Percentiles rank a stretch among this genome's conserved stretches.
These are phyloP conservation scores for Borealophlyctis nickersoniae DNA, from an alignment of 192 early-diverging fungal genomes.

Conservation along the genomic window DNA sequence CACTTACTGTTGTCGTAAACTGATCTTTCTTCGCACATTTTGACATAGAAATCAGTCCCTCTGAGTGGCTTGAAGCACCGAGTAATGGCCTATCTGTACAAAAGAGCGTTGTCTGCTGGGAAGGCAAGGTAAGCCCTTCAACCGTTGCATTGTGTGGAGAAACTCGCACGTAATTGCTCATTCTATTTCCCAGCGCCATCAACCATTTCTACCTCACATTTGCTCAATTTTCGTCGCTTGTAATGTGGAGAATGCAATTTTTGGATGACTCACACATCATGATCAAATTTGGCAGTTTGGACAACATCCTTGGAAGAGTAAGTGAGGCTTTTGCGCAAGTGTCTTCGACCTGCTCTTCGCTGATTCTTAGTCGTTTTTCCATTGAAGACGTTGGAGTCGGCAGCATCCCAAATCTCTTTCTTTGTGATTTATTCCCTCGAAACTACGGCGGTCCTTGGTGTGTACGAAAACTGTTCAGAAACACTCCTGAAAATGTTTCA, in stretches of 20 bases:
- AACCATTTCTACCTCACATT: constrained; percentile 66
- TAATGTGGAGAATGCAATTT: constrained; percentile 72
- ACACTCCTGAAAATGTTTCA: constrained; percentile 58
- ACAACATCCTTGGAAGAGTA: constrained; percentile 51
- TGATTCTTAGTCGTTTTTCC: no score
- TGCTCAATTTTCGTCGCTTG: constrained; percentile 51
- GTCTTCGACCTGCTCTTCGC: no score
- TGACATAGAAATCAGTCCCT: no score
- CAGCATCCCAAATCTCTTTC: constrained; percentile 53
- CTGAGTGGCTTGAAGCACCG: constrained; percentile 70
- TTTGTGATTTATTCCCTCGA: constrained; percentile 65
- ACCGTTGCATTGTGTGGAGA: constrained; percentile 1
- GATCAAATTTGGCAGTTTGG: constrained; percentile 67
- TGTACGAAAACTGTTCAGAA: constrained; percentile 66
- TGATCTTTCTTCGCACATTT: no score
- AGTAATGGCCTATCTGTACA: constrained; percentile 61
- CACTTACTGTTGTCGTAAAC: no score
- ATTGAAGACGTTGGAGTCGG: no score
- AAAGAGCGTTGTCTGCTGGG: constrained; percentile 46
- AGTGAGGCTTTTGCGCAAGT: no score
- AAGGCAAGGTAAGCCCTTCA: constrained; percentile 36
- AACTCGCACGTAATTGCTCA: constrained; percentile 1
- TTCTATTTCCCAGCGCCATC: constrained; percentile 8
- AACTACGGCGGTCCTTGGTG: constrained; percentile 49
- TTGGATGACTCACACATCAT: constrained; percentile 54